phyloP scores from a whole-genome alignment of 2,329 filamentous ascomycete species.

The Orbilia quercus region DNA sequence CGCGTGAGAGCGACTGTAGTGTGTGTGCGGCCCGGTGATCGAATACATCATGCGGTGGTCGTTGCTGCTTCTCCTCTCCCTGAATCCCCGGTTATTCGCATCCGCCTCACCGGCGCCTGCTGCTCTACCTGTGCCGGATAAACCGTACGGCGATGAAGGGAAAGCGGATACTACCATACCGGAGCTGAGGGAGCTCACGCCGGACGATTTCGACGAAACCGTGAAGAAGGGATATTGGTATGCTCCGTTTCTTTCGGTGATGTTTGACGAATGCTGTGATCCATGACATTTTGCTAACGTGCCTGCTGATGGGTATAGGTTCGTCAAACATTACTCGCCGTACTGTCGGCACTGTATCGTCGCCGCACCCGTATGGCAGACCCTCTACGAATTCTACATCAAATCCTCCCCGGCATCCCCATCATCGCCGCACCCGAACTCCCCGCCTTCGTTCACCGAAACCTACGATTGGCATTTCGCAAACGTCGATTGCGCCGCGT shows the following conservation, averaged over 20 bases:
- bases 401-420: conserved; percentile 78
- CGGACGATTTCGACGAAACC: conserved; percentile 63
- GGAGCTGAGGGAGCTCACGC: conserved; percentile 43
- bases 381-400: conserved; percentile 92
- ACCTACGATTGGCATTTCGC: conserved; percentile 93
- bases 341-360: conserved; percentile 76
- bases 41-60: conserved; percentile 55
- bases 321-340: conserved; percentile 69
- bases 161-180: conserved; percentile 18
- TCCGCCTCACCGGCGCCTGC: conserved; percentile 44
- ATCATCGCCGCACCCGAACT: conserved; percentile 69
- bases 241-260: conserved; percentile 56
- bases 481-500: conserved; percentile 84
- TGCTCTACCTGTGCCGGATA: conserved; percentile 26
- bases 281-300: too few relatives aligned
- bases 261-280: too few relatives aligned
- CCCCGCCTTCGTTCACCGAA: conserved; percentile 72
- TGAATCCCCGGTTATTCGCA: conserved; percentile 27
- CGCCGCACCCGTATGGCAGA: conserved; percentile 88
- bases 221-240: conserved; percentile 68
- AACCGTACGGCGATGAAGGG: conserved; percentile 11
- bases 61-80: conserved; percentile 45
- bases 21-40: too few relatives aligned
- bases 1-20: conserved; percentile 8
- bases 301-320: too few relatives aligned